Evolutionary conservation across 306 rosid genomes (phyloP).

Genomic region (Cicer bijugum): DNA sequence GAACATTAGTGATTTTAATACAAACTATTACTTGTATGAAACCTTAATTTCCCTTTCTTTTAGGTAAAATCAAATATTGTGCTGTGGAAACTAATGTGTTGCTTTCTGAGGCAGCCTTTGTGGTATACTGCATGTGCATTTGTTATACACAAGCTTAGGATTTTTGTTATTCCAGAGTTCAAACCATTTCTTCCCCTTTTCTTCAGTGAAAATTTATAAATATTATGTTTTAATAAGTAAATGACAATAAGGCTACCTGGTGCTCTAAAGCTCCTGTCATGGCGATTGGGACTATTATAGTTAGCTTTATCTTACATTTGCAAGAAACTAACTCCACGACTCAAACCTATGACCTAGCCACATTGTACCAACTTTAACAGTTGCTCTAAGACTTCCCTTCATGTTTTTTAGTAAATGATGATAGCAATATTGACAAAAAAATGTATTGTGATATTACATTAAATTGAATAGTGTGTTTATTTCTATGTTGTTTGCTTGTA

Average conservation of each 20-base stretch:
- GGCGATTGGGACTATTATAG: neutral
- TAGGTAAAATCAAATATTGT: neutral
- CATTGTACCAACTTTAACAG: neutral
- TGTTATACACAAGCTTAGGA: neutral
- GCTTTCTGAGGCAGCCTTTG: conserved; percentile 3
- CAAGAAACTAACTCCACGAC: neutral
- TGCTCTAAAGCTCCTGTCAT: neutral
- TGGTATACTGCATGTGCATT: neutral
- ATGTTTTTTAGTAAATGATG: neutral
- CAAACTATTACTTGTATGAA: neutral
- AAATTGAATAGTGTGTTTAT: conserved; percentile 11
- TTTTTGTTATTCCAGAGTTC: neutral
- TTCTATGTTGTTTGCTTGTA: conserved; percentile 28
- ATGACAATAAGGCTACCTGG: neutral
- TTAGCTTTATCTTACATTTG: neutral
- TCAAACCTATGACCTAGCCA: neutral
- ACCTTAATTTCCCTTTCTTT: neutral
- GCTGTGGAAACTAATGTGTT: neutral
- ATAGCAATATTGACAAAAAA: neutral
- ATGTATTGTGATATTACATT: neutral
- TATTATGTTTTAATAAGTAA: neutral
- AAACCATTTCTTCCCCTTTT: neutral
- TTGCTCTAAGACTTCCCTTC: neutral
- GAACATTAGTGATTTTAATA: neutral
- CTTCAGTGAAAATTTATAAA: too few relatives aligned